Evolutionary conservation across 2,329 filamentous ascomycete genomes (phyloP), one percentile per base, ranked within the genome.

Genomic region (Emmonsiellopsis sp.): DNA sequence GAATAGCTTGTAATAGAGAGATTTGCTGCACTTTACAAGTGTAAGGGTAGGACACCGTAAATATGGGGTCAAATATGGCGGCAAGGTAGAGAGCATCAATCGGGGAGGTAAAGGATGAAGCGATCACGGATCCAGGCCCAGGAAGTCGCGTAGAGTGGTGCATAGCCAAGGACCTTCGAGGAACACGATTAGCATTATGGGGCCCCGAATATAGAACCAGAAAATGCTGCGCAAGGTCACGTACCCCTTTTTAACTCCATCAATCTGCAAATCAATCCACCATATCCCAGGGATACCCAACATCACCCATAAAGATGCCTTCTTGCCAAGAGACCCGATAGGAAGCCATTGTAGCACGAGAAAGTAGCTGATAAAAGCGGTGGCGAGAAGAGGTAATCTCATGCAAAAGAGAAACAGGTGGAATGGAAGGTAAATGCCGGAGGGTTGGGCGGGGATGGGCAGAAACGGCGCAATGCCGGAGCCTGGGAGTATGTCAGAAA

Each of bases 201-300:
- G 7, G 32, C 6, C 9, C 37, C 20, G 10, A 4, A 15, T 32
- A 44, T 42, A 31, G 26, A 46, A 15, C 31, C 11, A 11, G 32
- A 32, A 41, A 41, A 16, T 50, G 10, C 5, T 7, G 26, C 10
- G 55, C 48, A 42, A 56, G 13, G 10, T 9, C 15, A 66, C 76
- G 53, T 69, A 91, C 73, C 93, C 93, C 73, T 90, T 88, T 72
- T 89, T 91, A 52, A 98, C 93, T 55, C 92, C 92, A 68, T 98
- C 93, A 60, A 98, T 89, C 70, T 96, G 92, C n/a, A 98, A 76
- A 71, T 98, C 93, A 54, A 96, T 85, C 92, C 92, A 97, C 90
- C 91, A 97, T 54, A 98, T 88, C 31, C 93, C 92, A 0, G 91
- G 89, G 55, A 95, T 86, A 38, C 84, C 86, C 61, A 98, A 81